Evolutionary conservation across 495 filamentous ascomycete genomes (phyloP), one percentile per base, ranked within the genome.

Genomic region (Xylaria grammica): DNA sequence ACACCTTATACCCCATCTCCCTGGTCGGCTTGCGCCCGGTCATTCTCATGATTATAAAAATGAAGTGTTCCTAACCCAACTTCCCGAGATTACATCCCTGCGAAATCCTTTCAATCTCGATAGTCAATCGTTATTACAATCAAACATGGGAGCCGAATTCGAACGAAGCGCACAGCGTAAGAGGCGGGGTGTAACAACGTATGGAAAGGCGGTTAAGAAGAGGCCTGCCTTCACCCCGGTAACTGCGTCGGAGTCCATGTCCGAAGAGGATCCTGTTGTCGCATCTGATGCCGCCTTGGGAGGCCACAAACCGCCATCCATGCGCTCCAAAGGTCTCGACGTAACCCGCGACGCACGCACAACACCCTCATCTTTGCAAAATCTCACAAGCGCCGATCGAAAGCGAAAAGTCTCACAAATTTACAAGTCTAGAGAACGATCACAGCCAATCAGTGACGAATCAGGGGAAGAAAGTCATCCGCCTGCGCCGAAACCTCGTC

Each of bases 151-250:
- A 15, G 73, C 50, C 10, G 72, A 69, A 48, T 70, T 67, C 27
- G 78, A 80, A 30, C 69, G 71, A 44, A 73, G 75, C 57, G 74
- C 74, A 62, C 68, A 70, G 30, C 72, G 75, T 54, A 77, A 75
- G 60, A 77, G 68, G 65, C 73, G 68, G 50, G 38, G 45, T 29
- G 54, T 74, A 27, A 72, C 62, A 15, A 82, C 79, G 10, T 82
- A 82, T 63, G 79, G 79, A 40, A 81, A 75, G 38, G 66, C 69
- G 30, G 48, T 67, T 7, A 75, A 68, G 53, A 74, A 63, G 67
- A 69, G 75, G 55, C 38, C 74, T 17, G 56, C 57, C 3, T 70
- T 74, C 51, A 70, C 45, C 11, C 69, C 71, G 0, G 27, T 32
- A 5, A 64, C 63, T 8, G 65, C 67, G 8, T 74, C 70, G 9